These are phyloP conservation scores for Microbotryum intermedium DNA, from an alignment of 1,284 basidiomycete genomes.

Conservation along the genomic window DNA sequence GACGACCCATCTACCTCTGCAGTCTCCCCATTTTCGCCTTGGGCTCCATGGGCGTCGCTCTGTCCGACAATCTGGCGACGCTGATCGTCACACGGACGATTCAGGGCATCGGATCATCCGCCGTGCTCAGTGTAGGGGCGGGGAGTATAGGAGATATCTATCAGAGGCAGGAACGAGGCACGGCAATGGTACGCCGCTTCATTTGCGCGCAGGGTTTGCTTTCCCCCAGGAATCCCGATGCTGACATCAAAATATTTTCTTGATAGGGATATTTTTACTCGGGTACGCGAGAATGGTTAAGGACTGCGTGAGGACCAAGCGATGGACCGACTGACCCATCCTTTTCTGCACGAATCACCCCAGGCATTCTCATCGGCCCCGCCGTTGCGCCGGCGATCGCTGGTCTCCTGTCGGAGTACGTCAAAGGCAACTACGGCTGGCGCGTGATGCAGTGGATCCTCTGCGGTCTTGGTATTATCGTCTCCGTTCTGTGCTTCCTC, in stretches of 20 bases:
- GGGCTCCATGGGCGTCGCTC: constrained; percentile 55
- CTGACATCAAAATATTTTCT: neutral
- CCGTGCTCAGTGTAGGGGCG: constrained; percentile 52
- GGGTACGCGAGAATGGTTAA: too few species aligned
- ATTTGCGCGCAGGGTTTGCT: neutral
- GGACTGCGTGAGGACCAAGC: too few species aligned
- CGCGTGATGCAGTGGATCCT: constrained; percentile 54
- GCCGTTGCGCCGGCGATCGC: constrained; percentile 40
- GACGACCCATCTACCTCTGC: constrained; percentile 53
- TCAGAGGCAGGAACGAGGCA: constrained; percentile 52
- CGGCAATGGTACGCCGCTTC: constrained; percentile 49
- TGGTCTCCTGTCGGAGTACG: constrained; percentile 42
- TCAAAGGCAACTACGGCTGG: constrained; percentile 47
- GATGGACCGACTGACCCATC: too few species aligned
- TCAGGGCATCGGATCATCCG: constrained; percentile 43
- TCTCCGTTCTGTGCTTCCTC: constrained; percentile 46
- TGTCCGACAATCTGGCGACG: constrained; percentile 44
- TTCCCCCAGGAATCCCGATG: too few species aligned
- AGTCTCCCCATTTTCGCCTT: constrained; percentile 54
- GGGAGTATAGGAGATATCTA: constrained; percentile 60
- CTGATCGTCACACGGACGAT: constrained; percentile 56
- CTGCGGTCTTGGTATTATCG: constrained; percentile 45
- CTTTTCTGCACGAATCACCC: too few species aligned
- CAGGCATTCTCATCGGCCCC: constrained; percentile 35
- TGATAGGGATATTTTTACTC: too few species aligned